phyloP scores from a whole-genome alignment of 2,329 filamentous ascomycete species.

The Colletotrichum falcatum region DNA sequence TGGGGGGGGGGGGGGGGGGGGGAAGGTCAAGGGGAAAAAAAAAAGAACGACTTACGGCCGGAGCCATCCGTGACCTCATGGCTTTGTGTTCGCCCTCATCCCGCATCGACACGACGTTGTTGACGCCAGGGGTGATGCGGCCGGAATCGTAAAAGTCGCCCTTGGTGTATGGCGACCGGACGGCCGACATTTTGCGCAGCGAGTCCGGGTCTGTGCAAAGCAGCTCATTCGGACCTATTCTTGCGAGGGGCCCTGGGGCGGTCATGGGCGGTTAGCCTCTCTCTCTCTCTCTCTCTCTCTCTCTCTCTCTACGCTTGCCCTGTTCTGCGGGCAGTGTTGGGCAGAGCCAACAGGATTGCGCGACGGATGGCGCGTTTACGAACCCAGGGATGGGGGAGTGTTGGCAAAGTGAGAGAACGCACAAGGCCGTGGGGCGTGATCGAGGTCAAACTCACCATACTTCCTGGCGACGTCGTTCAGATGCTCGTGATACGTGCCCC shows the following conservation, averaged over 20 bases:
- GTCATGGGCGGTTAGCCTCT: constrained; percentile 17
- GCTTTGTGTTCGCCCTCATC: constrained; percentile 51
- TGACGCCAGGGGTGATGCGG: constrained; percentile 51
- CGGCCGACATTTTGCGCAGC: constrained; percentile 49
- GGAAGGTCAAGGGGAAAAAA: too few relatives aligned
- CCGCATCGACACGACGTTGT: constrained; percentile 52
- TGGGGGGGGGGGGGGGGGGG: too few relatives aligned
- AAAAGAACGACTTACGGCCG: constrained; percentile 52
- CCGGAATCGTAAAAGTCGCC: constrained; percentile 53
- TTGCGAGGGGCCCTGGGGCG: constrained; percentile 50
- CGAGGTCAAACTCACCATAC: constrained; percentile 15
- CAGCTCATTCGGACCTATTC: constrained; percentile 58
- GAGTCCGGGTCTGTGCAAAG: constrained; percentile 54
- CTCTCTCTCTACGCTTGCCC: too few relatives aligned
- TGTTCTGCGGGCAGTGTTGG: background rate
- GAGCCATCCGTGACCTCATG: constrained; percentile 58
- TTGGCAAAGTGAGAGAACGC: too few relatives aligned
- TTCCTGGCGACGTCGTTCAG: constrained; percentile 46
- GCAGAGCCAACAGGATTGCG: background rate
- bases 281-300: constrained; percentile 17
- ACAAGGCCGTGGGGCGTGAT: background rate
- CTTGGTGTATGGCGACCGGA: constrained; percentile 53
- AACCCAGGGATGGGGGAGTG: too few relatives aligned
- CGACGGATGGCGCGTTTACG: background rate
- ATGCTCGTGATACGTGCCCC: constrained; percentile 45